These are phyloP conservation scores for Fusarium longipes DNA, from an alignment of 2,329 filamentous ascomycete species.

Conservation along the genomic window DNA sequence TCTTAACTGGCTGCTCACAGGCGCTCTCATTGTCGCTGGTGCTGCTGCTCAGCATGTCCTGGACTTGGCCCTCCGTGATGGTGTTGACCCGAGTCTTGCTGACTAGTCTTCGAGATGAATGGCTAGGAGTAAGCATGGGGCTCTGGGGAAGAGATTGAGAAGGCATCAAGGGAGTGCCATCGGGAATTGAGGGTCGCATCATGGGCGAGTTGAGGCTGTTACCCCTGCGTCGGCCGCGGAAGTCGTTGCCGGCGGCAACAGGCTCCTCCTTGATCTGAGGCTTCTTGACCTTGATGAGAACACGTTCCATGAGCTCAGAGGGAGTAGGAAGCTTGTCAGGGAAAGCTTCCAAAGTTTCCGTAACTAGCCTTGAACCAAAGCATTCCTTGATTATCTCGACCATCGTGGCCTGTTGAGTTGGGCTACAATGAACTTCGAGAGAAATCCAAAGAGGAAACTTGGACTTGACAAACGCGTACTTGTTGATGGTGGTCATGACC, in stretches of 20 bases:
- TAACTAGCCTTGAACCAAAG: slow-evolving; percentile 83
- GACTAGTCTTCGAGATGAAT: slow-evolving; percentile 60
- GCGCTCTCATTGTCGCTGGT: slow-evolving; percentile 85
- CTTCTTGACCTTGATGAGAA: slow-evolving; percentile 95
- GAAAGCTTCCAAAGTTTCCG: slow-evolving; percentile 77
- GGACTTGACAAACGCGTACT: slow-evolving; percentile 91
- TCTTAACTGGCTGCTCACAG: slow-evolving; percentile 68
- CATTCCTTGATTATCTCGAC: slow-evolving; percentile 86
- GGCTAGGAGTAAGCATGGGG: slow-evolving; percentile 63
- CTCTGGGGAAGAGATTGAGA: slow-evolving; percentile 65
- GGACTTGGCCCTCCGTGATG: slow-evolving; percentile 68
- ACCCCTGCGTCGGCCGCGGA: slow-evolving; percentile 63
- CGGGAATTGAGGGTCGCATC: slow-evolving; percentile 69
- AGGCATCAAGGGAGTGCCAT: slow-evolving; percentile 64
- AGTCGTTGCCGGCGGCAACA: slow-evolving; percentile 46
- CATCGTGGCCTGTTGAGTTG: slow-evolving; percentile 87
- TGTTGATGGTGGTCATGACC: slow-evolving; percentile 91
- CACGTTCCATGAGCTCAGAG: slow-evolving; percentile 82
- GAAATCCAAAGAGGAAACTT: slow-evolving; percentile 92
- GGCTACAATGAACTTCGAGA: slow-evolving; percentile 92
- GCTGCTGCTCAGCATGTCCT: slow-evolving; percentile 66
- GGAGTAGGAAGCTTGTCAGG: slow-evolving; percentile 81
- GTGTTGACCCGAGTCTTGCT: slow-evolving; percentile 67
- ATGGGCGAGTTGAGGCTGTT: slow-evolving; percentile 78
- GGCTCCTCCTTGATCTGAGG: slow-evolving; percentile 62